Base-by-base conservation (phyloP, 257 asterid genomes). In the Rehmannia glutinosa region DNA sequence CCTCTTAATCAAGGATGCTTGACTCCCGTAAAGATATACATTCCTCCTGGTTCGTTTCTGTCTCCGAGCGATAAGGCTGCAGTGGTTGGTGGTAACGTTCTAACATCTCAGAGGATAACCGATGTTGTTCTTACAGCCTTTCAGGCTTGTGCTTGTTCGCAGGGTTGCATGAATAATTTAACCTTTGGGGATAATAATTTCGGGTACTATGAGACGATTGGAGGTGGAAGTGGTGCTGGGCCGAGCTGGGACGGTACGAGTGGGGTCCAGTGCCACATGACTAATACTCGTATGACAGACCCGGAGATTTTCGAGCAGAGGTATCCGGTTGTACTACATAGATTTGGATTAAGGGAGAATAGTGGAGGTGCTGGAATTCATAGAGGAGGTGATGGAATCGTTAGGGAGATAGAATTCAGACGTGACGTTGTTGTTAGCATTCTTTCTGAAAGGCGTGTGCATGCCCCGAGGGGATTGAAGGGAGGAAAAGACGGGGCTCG, bases 201-300 rank as follows among this genome's bases (percentile, higher is more conserved):
- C 25, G 98, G 98, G 15, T 93, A 93, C 76, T 90, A 93, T 3
- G 98, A 93, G 75, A 93, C 98, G 2, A 88, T 93, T 16, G 97
- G 95, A 3, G 98, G 98, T 2, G 98, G 98, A 30, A 81, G 97
- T 45, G 98, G 96, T 1, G 97, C 97, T 1, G 98, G 98, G 15
- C 96, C 96, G 20, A 79, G 68, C 19, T 93, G 98, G 96, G 89
- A 87, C 1, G 98, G 96, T 4, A 83, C 98, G 4, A 86, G 96
- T 58, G 97, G 96, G 24, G 96, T 90, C 79, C 98, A 93, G 78
- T 90, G 98, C 83, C 98, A 93, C 80, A 93, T 93, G 98, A 93
- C 98, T 2, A 93, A 93, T 62, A 90, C 98, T 13, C 95, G 98
- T 8, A 93, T 93, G 96, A 93, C 97, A 2, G 98, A 93, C 69